phyloP scores from a whole-genome alignment of 2,329 filamentous ascomycete genomes.

The Apiospora malaysiana region DNA sequence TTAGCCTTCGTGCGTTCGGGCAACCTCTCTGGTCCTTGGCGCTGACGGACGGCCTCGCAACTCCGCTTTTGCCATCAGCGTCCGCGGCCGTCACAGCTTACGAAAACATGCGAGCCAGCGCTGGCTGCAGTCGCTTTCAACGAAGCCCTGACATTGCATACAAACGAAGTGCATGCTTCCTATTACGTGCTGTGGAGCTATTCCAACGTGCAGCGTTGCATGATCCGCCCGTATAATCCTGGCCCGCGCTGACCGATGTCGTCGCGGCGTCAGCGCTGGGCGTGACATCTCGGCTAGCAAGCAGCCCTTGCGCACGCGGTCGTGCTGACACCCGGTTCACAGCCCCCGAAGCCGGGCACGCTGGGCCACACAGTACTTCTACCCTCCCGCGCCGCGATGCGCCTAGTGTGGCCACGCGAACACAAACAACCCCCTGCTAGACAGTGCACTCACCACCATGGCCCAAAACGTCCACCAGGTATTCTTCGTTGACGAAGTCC shows the following conservation, averaged over 20 bases:
- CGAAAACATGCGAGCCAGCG: too few relatives aligned
- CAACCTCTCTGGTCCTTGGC: background rate
- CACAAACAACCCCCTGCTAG: background rate
- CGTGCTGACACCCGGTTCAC: background rate
- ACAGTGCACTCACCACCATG: background rate
- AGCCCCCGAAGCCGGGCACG: background rate
- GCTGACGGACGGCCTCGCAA: background rate
- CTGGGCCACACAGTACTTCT: background rate
- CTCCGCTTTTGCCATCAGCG: background rate
- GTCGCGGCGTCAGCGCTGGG: background rate
- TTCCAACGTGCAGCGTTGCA: background rate
- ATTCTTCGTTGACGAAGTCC: background rate
- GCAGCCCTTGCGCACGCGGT: background rate
- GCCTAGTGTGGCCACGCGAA: background rate
- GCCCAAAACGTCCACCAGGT: background rate
- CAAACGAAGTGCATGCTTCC: too few relatives aligned
- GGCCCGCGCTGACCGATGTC: background rate
- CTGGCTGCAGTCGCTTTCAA: too few relatives aligned
- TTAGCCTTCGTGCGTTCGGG: background rate
- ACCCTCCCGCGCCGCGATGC: background rate
- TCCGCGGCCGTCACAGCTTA: too few relatives aligned
- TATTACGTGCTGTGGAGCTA: background rate
- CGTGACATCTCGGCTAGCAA: background rate
- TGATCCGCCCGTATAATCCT: background rate
- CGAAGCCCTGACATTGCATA: too few relatives aligned